These are phyloP conservation scores for Populus trichocarpa DNA, from an alignment of 441 rosid genomes.

Conservation along the genomic window DNA sequence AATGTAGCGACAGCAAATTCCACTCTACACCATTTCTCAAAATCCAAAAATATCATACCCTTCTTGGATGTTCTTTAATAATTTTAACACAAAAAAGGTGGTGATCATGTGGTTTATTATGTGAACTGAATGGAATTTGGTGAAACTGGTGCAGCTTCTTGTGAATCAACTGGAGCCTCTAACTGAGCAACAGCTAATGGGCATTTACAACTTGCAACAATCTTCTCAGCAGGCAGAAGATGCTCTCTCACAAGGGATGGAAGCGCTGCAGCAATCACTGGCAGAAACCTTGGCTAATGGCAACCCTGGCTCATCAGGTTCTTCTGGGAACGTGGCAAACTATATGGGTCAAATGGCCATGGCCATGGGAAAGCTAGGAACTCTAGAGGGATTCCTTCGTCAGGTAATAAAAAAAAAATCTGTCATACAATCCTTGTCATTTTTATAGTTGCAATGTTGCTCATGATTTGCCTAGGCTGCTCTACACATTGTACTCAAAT, in stretches of 20 bases:
- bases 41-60: too few species aligned
- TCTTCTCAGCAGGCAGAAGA: conserved; percentile 86
- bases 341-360: conserved; percentile 98
- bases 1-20: too few species aligned
- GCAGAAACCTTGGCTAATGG: conserved; percentile 77
- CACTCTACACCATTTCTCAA: too few species aligned
- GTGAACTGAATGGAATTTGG: conserved; percentile 6
- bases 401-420: conserved; percentile 40
- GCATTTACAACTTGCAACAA: conserved; percentile 68
- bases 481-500: background rate
- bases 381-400: conserved; percentile 70
- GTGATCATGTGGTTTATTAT: background rate
- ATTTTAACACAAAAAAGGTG: background rate
- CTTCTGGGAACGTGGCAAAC: conserved; percentile 78
- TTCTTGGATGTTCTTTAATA: too few species aligned
- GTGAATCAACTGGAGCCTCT: conserved; percentile 78
- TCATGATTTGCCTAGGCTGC: background rate
- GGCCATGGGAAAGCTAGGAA: conserved; percentile 92
- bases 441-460: background rate
- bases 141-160: conserved; percentile 52
- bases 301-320: conserved; percentile 54
- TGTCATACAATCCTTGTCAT: background rate
- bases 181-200: conserved; percentile 67
- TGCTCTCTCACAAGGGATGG: conserved; percentile 92
- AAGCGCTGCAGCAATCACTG: conserved; percentile 75